Conservation (phyloP, 495 filamentous ascomycete genomes). For the Podospora fimiseda region DNA sequence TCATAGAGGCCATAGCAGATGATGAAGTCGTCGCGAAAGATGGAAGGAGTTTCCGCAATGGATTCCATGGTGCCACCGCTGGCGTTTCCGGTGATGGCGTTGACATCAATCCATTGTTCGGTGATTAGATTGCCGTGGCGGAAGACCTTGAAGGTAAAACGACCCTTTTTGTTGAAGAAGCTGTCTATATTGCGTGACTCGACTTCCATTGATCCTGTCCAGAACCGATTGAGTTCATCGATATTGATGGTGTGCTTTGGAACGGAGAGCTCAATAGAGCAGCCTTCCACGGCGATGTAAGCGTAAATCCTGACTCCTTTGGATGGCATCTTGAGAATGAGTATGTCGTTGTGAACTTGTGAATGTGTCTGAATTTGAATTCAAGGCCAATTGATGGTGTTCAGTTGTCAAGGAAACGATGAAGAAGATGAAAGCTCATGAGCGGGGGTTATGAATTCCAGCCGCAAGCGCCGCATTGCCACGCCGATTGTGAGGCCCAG, state of each 20-base stretch:
- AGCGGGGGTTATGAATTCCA: neutral
- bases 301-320: slow-evolving; percentile 44
- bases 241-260: slow-evolving; percentile 32
- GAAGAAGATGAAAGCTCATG: neutral
- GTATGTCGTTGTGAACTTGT: too few relatives aligned
- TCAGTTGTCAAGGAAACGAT: neutral
- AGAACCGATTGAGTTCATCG: slow-evolving; percentile 29
- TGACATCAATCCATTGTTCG: slow-evolving; percentile 40
- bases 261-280: slow-evolving; percentile 40
- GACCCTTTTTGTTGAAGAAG: slow-evolving; percentile 40
- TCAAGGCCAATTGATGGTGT: too few relatives aligned
- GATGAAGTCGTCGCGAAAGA: slow-evolving; percentile 28
- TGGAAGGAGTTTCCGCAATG: slow-evolving; percentile 38
- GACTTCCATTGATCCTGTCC: slow-evolving; percentile 40
- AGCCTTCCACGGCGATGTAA: slow-evolving; percentile 42
- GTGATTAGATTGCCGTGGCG: slow-evolving; percentile 32
- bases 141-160: slow-evolving; percentile 42
- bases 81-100: slow-evolving; percentile 42
- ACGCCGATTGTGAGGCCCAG: too few relatives aligned
- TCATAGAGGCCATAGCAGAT: slow-evolving; percentile 49
- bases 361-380: too few relatives aligned
- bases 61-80: slow-evolving; percentile 42
- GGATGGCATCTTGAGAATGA: slow-evolving; percentile 50
- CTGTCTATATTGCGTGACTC: slow-evolving; percentile 37
- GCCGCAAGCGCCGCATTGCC: neutral